Percentiles rank a stretch among this genome's conserved stretches.
phyloP scores from a whole-genome alignment of 2,329 filamentous ascomycete genomes.

The Sclerotinia subarctica region DNA sequence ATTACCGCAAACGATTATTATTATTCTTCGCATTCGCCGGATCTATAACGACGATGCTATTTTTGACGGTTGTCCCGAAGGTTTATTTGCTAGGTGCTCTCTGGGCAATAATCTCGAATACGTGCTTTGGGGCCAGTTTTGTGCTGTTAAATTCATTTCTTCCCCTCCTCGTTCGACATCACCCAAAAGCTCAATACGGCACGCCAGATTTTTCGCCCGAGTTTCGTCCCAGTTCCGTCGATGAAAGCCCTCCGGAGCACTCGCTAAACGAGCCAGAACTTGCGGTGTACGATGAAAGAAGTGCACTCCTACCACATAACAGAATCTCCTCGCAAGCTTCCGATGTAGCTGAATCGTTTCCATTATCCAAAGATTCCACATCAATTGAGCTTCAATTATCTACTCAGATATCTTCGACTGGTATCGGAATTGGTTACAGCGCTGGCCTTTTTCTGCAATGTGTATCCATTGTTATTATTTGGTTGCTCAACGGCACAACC shows the following conservation, averaged over 20 bases:
- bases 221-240: constrained; percentile 27
- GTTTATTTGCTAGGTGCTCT: constrained; percentile 79
- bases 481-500: constrained; percentile 70
- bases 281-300: constrained; percentile 43
- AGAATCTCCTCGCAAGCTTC: constrained; percentile 10
- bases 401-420: constrained; percentile 85
- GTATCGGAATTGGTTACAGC: constrained; percentile 90
- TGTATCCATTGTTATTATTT: constrained; percentile 72
- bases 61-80: constrained; percentile 71
- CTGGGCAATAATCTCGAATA: constrained; percentile 86
- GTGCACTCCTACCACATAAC: constrained; percentile 44
- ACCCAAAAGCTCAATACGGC: constrained; percentile 47
- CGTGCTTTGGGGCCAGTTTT: constrained; percentile 90
- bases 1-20: constrained; percentile 83
- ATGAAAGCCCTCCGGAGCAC: constrained; percentile 26
- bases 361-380: constrained; percentile 51
- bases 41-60: constrained; percentile 80
- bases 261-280: constrained; percentile 19
- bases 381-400: constrained; percentile 73
- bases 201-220: constrained; percentile 32
- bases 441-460: constrained; percentile 84
- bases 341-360: constrained; percentile 31
- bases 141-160: constrained; percentile 94
- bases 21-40: constrained; percentile 82
- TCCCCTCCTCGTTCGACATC: constrained; percentile 83